Evolutionary conservation across 140 eudicot genomes (phyloP).

Genomic region (Senecio squalidus): DNA sequence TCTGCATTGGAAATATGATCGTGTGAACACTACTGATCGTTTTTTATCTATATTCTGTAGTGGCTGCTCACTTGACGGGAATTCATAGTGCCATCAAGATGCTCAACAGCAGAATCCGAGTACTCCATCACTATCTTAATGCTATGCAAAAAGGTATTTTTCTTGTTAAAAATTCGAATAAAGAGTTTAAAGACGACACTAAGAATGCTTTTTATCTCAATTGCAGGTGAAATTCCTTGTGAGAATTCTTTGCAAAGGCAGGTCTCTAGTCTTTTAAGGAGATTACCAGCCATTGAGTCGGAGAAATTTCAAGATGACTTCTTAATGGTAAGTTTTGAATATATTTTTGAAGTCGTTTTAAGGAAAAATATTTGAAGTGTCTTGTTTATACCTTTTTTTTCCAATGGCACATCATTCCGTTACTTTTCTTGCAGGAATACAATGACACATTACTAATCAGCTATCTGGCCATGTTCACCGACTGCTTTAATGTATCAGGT

Average conservation of each 20-base stretch:
- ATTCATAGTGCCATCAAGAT: constrained; percentile 98
- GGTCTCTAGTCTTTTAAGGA: constrained; percentile 92
- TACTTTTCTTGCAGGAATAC: constrained; percentile 57
- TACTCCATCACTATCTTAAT: constrained; percentile 85
- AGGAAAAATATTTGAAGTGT: not conserved
- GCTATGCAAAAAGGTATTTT: constrained; percentile 92
- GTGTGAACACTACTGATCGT: not conserved
- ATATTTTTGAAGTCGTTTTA: not conserved
- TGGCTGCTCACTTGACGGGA: constrained; percentile 99
- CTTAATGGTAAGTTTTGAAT: constrained; percentile 61
- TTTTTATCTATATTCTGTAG: constrained; percentile 28
- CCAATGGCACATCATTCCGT: not conserved
- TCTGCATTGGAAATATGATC: not conserved
- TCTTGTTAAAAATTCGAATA: not conserved
- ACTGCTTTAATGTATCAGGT: too few relatives aligned
- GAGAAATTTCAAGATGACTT: constrained; percentile 90
- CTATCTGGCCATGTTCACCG: constrained; percentile 94
- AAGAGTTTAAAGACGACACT: constrained; percentile 1
- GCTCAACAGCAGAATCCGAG: constrained; percentile 90
- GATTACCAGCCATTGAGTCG: constrained; percentile 92
- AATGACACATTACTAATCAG: constrained; percentile 74
- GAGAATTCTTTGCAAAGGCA: constrained; percentile 88
- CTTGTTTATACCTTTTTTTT: not conserved
- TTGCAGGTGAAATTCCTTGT: constrained; percentile 77
- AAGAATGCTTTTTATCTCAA: not conserved